phyloP scores from a whole-genome alignment of 2,329 filamentous ascomycete species.

The Neofusicoccum ribis region DNA sequence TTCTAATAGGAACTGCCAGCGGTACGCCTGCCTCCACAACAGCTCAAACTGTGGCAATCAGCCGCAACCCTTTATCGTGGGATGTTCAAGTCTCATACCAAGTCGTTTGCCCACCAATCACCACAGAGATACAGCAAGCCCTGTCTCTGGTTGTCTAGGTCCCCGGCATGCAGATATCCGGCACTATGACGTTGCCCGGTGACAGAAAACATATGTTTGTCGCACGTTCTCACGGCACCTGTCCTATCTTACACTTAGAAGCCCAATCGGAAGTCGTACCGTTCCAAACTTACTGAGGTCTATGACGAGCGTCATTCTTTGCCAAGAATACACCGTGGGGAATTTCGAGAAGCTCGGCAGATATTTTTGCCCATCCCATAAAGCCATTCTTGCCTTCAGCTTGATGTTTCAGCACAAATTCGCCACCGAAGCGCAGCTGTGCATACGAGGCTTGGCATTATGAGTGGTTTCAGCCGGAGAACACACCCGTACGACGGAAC shows the following conservation, averaged over 20 bases:
- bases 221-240: not conserved
- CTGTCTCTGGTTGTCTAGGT: not conserved
- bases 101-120: too few relatives aligned
- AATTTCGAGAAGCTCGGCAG: not conserved
- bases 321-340: not conserved
- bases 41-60: too few relatives aligned
- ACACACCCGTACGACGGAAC: too few relatives aligned
- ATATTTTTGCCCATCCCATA: not conserved
- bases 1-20: too few relatives aligned
- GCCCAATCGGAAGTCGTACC: not conserved
- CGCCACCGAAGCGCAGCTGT: not conserved
- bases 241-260: not conserved
- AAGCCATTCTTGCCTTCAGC: not conserved
- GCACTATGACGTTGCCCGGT: not conserved
- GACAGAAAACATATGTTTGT: not conserved
- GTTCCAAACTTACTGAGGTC: not conserved
- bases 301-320: not conserved
- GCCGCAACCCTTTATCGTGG: too few relatives aligned
- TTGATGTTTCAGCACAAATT: not conserved
- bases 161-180: not conserved
- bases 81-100: too few relatives aligned
- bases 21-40: too few relatives aligned
- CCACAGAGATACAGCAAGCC: too few relatives aligned
- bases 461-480: too few relatives aligned
- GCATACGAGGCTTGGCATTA: not conserved